Base-by-base conservation (phyloP, 257 asterid species). In the Lycium ferocissimum region DNA sequence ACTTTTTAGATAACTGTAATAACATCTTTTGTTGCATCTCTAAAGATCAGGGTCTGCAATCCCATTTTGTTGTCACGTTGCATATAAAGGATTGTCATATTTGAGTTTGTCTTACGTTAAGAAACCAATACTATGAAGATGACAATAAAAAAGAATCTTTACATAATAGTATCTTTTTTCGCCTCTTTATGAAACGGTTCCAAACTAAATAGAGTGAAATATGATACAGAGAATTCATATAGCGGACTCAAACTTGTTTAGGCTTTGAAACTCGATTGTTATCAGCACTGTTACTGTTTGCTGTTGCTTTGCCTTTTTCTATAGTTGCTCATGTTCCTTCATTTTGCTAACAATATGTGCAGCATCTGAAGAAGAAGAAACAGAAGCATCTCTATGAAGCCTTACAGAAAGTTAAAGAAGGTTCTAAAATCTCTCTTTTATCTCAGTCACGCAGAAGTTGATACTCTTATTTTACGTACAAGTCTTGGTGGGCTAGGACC, bases 391-490 rank as follows among this genome's bases (percentile, higher is more conserved):
- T 91, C 0, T 86, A 83, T 84, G 86, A 91, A 89, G 92, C 93
- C 69, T 61, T 91, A 81, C 91, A 86, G 89, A 90, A 88, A 86
- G 85, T 88, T 43, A 90, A 90, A 83, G 93, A 90, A 87, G 93
- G 93, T 90, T 6, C 18, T 9, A 38, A 13, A 56, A 33, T 14
- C 37, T n/a, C 3, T 26, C 33, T 26, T 26, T 26, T 26, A 26
- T 26, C 33, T 26, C 33, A 26, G 33, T 26, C 33, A 26, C 33
- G 33, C 33, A 26, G 33, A 26, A 26, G 33, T 26, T 26, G 33
- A 26, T 26, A 26, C 33, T 26, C 33, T 26, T 26, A 26, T 26
- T 26, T 26, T 26, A 26, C 33, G 33, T 26, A 26, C 33, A 26
- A 26, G 33, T 26, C 33, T 26, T 26, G 33, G 33, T 26, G 33